A percentile compares a stretch with the other conserved stretches of the same genome.
Evolutionary conservation across 1,139 yeast species (phyloP).

Genomic region (Yamadazyma conglobata): DNA sequence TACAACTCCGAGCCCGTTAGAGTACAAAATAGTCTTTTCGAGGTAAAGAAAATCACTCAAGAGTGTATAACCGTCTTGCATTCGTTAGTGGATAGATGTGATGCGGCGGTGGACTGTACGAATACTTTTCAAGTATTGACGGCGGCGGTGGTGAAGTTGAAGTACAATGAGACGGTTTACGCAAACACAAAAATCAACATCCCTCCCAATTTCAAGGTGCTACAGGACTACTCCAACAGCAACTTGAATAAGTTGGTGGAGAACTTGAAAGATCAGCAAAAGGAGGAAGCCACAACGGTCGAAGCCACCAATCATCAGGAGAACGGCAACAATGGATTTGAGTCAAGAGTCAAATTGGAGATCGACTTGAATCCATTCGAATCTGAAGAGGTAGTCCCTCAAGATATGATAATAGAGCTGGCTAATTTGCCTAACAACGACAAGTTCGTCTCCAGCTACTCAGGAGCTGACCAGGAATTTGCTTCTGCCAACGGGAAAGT

Average conservation of each 20-base stretch:
- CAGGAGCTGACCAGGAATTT: constrained; percentile 2
- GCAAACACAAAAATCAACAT: constrained; percentile 17
- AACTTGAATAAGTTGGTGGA: constrained; percentile 39
- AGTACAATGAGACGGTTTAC: constrained; percentile 43
- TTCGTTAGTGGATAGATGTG: constrained; percentile 66
- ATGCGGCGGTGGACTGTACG: constrained; percentile 70
- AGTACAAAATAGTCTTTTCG: constrained; percentile 43
- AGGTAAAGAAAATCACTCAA: constrained; percentile 52
- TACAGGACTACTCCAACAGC: constrained; percentile 30
- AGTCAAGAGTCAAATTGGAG: constrained; percentile 8
- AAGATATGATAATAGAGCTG: neutral
- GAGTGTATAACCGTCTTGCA: constrained; percentile 60
- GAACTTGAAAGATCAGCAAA: constrained; percentile 16
- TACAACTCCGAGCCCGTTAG: constrained; percentile 62
- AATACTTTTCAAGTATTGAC: constrained; percentile 70
- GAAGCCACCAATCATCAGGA: neutral
- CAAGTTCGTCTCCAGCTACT: constrained; percentile 3
- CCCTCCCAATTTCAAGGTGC: constrained; percentile 17
- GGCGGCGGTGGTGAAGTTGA: constrained; percentile 65
- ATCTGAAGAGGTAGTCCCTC: neutral
- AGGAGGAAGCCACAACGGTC: constrained; percentile 2
- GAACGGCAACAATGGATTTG: constrained; percentile 5
- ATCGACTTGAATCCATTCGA: constrained; percentile 14
- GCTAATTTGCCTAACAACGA: neutral
- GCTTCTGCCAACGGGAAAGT: constrained; percentile 5